Evolutionary conservation across 2,329 filamentous ascomycete species (phyloP), one percentile per base, ranked within the genome.

Genomic region (Macroventuria anomochaeta): DNA sequence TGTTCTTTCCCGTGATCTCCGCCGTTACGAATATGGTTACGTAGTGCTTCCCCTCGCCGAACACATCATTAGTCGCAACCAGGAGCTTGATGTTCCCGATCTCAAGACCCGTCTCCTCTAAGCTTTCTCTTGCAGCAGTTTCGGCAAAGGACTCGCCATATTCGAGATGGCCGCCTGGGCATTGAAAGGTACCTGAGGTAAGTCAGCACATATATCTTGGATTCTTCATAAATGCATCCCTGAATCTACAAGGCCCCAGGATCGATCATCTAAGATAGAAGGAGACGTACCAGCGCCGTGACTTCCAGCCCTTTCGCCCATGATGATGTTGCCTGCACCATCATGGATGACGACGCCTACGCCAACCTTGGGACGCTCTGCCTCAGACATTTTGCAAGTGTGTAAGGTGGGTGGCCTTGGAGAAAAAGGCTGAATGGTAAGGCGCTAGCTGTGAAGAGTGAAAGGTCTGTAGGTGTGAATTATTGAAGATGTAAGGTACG

Each of bases 101-200:
- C 0, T 73, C 63, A 1, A 74, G 57, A 0, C 83, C 87, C 0
- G 89, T 91, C 67, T 93, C 90, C 69, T 93, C 90, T 0, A 84
- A 67, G 0, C 83, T 78, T 72, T 93, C 90, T 3, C 90, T 82
- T 39, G 76, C 80, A 0, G 88, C 88, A 53, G 89, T 91, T 0
- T 74, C 70, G 17, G 85, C 78, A 26, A 85, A 80, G 1, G 78
- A 79, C 68, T 93, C 90, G 57, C 83, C 82, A 51, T 83, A 82
- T 56, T 93, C 90, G 13, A 93, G 81, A 64, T 93, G 89, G 0
- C 90, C 90, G 18, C 90, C 90, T 0, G 90, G 89, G 12, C 91
- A 82, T 42, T 86, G 86, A 75, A 82, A 85, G 0, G 83, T 86
- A 1, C 83, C 86, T 83, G 13, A 15, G 3, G 0, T 3, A 12